Percentiles rank a stretch among this genome's conserved stretches.
Conservation (phyloP, 371 early-diverging fungal genomes). For the Actinomortierella wolfii region DNA sequence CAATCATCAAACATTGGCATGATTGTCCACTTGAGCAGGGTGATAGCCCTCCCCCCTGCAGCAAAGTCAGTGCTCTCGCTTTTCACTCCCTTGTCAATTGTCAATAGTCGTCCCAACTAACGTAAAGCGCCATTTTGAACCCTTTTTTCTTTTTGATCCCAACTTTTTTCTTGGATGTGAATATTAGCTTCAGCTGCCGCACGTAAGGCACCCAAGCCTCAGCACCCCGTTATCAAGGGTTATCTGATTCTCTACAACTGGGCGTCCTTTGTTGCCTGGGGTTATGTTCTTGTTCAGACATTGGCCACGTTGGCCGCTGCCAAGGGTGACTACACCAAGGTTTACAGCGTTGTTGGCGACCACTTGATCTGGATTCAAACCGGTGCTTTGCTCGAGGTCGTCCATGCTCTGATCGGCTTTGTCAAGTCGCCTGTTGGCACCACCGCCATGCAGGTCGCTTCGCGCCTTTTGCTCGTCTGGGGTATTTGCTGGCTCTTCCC, state of each 20-base stretch:
- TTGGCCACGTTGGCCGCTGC: conserved; percentile 53
- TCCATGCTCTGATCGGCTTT: conserved; percentile 57
- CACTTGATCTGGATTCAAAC: conserved; percentile 73
- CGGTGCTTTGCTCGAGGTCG: conserved; percentile 77
- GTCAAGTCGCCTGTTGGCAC: conserved; percentile 84
- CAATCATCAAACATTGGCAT: background rate
- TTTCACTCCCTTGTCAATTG: no score
- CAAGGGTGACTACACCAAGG: conserved; percentile 54
- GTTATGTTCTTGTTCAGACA: conserved; percentile 64
- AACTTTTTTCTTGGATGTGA: background rate
- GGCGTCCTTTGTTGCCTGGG: conserved; percentile 78
- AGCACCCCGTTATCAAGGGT: conserved; percentile 45
- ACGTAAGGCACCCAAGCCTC: conserved; percentile 37
- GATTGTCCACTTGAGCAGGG: no score
- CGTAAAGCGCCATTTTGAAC: no score
- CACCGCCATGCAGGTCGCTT: conserved; percentile 84
- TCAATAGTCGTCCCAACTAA: no score
- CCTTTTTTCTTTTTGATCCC: background rate
- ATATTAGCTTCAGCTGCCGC: conserved; percentile 10
- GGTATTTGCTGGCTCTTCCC: conserved; percentile 73
- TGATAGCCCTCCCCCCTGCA: no score
- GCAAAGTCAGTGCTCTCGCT: no score
- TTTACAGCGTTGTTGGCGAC: conserved; percentile 65
- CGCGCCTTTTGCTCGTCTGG: conserved; percentile 88
- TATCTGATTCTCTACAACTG: conserved; percentile 85